Conservation (phyloP, 768 basidiomycete species). For the Suillus subluteus region DNA sequence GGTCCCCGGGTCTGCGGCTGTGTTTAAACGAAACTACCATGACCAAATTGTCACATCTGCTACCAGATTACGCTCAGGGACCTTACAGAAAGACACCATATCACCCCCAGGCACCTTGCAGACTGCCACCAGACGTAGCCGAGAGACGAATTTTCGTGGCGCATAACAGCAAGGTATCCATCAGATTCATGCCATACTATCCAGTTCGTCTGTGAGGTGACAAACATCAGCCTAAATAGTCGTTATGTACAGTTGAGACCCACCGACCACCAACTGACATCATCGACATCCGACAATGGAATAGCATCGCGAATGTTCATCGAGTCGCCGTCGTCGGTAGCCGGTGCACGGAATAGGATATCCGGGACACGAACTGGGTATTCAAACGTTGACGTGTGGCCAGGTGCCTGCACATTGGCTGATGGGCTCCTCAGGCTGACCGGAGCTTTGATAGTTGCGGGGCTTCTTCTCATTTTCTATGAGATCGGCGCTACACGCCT, state of each 20-base stretch:
- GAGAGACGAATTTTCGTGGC: background rate
- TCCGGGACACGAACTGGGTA: background rate
- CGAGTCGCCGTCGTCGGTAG: background rate
- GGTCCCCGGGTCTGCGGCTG: background rate
- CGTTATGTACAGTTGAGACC: too few relatives aligned
- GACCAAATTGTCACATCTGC: background rate
- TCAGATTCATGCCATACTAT: too few relatives aligned
- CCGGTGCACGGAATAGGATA: background rate
- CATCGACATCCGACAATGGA: background rate
- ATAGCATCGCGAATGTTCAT: background rate
- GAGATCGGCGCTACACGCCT: too few relatives aligned
- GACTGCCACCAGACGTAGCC: background rate
- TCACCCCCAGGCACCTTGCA: too few relatives aligned
- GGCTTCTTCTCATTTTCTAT: background rate
- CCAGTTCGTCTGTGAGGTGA: too few relatives aligned
- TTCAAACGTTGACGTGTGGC: too few relatives aligned
- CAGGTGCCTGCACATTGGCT: background rate
- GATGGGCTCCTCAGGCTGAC: background rate
- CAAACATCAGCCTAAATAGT: too few relatives aligned
- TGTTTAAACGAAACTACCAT: background rate
- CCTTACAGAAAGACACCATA: too few relatives aligned
- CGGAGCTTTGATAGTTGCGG: background rate
- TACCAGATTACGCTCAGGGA: too few relatives aligned
- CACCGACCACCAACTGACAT: too few relatives aligned
- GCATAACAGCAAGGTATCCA: background rate